Conservation (phyloP, 164 flowering plant genomes). For the Magnolia kwangsiensis region DNA sequence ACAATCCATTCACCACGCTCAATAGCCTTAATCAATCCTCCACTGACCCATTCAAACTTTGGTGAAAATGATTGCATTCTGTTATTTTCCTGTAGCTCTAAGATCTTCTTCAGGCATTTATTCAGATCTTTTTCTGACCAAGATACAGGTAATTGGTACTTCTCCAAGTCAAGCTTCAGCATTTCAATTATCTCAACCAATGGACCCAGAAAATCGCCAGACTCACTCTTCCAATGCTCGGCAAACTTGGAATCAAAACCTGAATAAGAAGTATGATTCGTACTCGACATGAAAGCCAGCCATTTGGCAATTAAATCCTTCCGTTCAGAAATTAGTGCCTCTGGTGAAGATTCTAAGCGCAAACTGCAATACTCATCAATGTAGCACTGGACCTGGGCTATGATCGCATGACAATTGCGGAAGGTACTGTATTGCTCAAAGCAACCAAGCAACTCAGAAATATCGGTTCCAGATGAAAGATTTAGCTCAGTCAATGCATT, state of each 20-base stretch:
- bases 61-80: conserved; percentile 37
- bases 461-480: conserved; percentile 90
- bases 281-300: conserved; percentile 48
- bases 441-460: conserved; percentile 90
- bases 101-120: conserved; percentile 29
- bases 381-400: conserved; percentile 52
- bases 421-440: conserved; percentile 86
- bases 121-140: conserved; percentile 52
- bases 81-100: conserved; percentile 46
- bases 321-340: conserved; percentile 26
- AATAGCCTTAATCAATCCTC: conserved; percentile 74
- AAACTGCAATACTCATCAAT: conserved; percentile 55
- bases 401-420: conserved; percentile 48
- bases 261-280: conserved; percentile 19
- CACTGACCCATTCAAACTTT: conserved; percentile 95
- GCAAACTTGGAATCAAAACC: conserved; percentile 20
- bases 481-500: conserved; percentile 72
- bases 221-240: conserved; percentile 31
- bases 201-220: conserved; percentile 30
- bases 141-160: conserved; percentile 32
- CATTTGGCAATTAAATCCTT: conserved; percentile 45
- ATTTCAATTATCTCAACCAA: conserved; percentile 56
- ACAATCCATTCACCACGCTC: conserved; percentile 96
- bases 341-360: conserved; percentile 35
- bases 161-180: conserved; percentile 32